Evolutionary conservation across 352 stramenopile species (phyloP).

Genomic region (Globisporangium mamillatum): DNA sequence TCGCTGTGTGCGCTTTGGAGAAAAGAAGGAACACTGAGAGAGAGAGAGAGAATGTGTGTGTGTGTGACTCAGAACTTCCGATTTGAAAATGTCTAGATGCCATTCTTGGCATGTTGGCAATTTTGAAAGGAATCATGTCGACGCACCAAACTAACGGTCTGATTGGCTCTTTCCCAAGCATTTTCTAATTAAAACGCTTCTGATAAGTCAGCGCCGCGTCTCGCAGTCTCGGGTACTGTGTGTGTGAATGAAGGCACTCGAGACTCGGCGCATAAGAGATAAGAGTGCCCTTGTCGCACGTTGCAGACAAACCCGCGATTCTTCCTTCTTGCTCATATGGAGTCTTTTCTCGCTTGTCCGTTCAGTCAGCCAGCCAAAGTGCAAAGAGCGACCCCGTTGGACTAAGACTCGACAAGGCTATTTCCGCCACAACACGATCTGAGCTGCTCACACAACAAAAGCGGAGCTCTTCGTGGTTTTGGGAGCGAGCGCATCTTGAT

Average conservation of each 20-base stretch:
- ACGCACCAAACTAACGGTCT: neutral
- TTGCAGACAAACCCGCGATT: neutral
- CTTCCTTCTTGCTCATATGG: neutral
- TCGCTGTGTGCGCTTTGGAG: neutral
- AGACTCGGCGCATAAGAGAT: neutral
- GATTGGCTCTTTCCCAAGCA: neutral
- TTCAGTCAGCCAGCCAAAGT: neutral
- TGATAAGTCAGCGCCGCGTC: conserved; percentile 5
- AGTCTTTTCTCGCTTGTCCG: neutral
- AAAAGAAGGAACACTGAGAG: neutral
- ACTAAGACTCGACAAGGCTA: neutral
- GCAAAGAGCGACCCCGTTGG: neutral
- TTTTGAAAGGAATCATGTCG: neutral
- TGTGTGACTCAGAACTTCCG: neutral
- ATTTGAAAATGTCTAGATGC: neutral
- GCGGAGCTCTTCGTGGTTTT: neutral
- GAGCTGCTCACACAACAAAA: neutral
- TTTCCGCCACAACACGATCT: neutral
- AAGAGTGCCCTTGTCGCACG: conserved; percentile 6
- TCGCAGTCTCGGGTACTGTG: neutral
- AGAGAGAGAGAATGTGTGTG: too few species aligned
- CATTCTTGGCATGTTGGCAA: neutral
- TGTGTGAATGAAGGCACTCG: neutral
- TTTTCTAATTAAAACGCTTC: neutral
- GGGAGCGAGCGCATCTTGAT: conserved; percentile 1